phyloP scores from a whole-genome alignment of 1,284 basidiomycete species.

The Sanguinoderma infundibulare region DNA sequence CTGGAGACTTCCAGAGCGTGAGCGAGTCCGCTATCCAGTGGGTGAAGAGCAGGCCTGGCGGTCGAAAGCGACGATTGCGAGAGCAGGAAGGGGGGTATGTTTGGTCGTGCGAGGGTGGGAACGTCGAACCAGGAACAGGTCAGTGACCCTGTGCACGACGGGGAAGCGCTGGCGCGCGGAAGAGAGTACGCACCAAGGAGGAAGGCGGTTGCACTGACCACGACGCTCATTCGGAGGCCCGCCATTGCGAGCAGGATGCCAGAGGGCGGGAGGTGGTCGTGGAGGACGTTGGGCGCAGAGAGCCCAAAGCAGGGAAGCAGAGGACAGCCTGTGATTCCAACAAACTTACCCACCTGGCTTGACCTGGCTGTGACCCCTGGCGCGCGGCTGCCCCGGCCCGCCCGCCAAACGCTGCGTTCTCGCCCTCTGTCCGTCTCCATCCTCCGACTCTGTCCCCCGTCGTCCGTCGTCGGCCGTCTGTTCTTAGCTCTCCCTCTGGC shows the following conservation, averaged over 20 bases:
- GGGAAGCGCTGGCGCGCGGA: slow-evolving; percentile 8
- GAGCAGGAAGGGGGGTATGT: background rate
- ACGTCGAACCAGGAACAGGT: slow-evolving; percentile 7
- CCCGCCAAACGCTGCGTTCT: slow-evolving; percentile 1
- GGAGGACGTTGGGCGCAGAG: slow-evolving; percentile 6
- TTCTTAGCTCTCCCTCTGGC: background rate
- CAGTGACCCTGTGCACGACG: slow-evolving; percentile 10
- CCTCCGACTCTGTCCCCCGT: background rate
- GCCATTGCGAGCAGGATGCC: slow-evolving; percentile 32
- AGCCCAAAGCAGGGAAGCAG: background rate
- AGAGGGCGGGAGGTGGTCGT: slow-evolving; percentile 11
- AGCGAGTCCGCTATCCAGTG: slow-evolving; percentile 88
- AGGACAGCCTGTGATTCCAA: slow-evolving; percentile 22
- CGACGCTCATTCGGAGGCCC: slow-evolving; percentile 68
- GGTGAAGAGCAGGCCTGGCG: slow-evolving; percentile 74
- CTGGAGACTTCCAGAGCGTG: slow-evolving; percentile 82
- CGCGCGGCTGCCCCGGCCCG: background rate
- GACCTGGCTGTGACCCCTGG: background rate
- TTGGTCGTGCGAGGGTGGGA: slow-evolving; percentile 12
- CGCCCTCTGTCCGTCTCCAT: background rate
- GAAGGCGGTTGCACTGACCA: slow-evolving; percentile 77
- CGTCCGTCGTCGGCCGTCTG: background rate
- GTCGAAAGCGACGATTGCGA: background rate
- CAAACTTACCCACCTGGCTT: background rate
- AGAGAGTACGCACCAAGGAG: slow-evolving; percentile 65